A percentile compares a stretch with the other conserved stretches of the same genome.
Evolutionary conservation across 2,329 filamentous ascomycete species (phyloP).

Genomic region (Xylaria sp.): DNA sequence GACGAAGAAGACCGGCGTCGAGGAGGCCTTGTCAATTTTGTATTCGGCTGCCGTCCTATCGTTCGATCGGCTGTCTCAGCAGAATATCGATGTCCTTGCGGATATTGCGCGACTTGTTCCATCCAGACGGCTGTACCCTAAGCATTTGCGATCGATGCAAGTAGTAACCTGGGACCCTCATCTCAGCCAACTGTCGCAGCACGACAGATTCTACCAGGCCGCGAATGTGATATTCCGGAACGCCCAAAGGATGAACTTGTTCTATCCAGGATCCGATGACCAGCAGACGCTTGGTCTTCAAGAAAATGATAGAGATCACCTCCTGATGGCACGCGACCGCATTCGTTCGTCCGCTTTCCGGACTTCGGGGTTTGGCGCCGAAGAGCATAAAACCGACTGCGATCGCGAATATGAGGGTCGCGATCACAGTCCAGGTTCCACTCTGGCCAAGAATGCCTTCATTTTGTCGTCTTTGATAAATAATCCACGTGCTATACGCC

Average conservation of each 20-base stretch:
- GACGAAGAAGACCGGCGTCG: conserved; percentile 53
- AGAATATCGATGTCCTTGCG: background rate
- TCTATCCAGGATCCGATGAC: conserved; percentile 7
- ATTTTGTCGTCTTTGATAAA: conserved; percentile 6
- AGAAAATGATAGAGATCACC: background rate
- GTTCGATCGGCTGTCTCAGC: background rate
- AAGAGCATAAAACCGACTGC: conserved; percentile 5
- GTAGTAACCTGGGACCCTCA: background rate
- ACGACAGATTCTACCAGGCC: conserved; percentile 1
- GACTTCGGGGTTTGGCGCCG: conserved; percentile 9
- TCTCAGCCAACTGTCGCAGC: conserved; percentile 4
- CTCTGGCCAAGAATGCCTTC: conserved; percentile 1
- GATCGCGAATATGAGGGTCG: conserved; percentile 4
- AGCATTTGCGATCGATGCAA: conserved; percentile 3
- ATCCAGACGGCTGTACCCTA: conserved; percentile 4
- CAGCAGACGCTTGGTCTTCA: background rate
- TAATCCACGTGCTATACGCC: conserved; percentile 1
- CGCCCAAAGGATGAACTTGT: background rate
- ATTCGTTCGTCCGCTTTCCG: conserved; percentile 11
- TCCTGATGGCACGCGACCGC: conserved; percentile 6
- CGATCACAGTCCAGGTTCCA: conserved; percentile 5
- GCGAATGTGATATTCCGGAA: background rate
- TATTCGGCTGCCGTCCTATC: conserved; percentile 32
- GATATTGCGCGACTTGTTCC: background rate
- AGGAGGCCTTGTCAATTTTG: conserved; percentile 51